Conservation (phyloP, 1,284 basidiomycete species). For the Pholiota adiposa region DNA sequence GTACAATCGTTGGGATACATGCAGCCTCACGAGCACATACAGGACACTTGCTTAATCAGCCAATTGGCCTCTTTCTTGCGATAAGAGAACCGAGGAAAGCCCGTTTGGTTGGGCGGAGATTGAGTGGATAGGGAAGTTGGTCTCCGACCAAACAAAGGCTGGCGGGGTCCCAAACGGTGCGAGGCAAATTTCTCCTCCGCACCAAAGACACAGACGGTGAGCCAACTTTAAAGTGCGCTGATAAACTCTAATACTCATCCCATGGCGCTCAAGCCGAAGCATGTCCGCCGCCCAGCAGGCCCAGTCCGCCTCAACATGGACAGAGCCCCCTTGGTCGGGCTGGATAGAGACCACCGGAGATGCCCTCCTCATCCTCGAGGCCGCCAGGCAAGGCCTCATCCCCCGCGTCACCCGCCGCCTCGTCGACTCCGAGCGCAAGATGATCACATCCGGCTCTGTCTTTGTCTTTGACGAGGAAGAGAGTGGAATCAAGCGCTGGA, state of each 20-base stretch:
- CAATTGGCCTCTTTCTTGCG: too few relatives aligned
- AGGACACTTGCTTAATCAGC: too few relatives aligned
- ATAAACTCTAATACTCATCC: conserved; percentile 55
- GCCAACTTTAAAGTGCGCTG: conserved; percentile 58
- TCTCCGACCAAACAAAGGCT: conserved; percentile 37
- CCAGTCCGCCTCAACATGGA: conserved; percentile 53
- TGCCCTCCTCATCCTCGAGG: conserved; percentile 94
- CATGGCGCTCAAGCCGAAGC: conserved; percentile 14
- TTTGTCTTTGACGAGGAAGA: conserved; percentile 99
- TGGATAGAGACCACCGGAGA: conserved; percentile 97
- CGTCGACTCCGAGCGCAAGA: conserved; percentile 89
- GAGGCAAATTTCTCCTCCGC: conserved; percentile 51
- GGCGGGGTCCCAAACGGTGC: conserved; percentile 46
- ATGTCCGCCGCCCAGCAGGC: conserved; percentile 34
- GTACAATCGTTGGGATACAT: too few relatives aligned
- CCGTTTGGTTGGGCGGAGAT: not conserved
- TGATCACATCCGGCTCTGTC: conserved; percentile 93
- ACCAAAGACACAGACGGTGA: conserved; percentile 57
- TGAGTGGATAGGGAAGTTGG: not conserved
- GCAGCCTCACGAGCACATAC: too few relatives aligned
- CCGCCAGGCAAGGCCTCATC: conserved; percentile 87
- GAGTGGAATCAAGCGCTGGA: conserved; percentile 98
- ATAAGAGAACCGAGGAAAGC: not conserved
- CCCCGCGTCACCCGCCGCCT: conserved; percentile 94
- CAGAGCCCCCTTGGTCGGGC: conserved; percentile 86